Percentiles rank a stretch among this genome's conserved stretches.
phyloP scores from a whole-genome alignment of 2,329 filamentous ascomycete species.

The Emergomyces orientalis region DNA sequence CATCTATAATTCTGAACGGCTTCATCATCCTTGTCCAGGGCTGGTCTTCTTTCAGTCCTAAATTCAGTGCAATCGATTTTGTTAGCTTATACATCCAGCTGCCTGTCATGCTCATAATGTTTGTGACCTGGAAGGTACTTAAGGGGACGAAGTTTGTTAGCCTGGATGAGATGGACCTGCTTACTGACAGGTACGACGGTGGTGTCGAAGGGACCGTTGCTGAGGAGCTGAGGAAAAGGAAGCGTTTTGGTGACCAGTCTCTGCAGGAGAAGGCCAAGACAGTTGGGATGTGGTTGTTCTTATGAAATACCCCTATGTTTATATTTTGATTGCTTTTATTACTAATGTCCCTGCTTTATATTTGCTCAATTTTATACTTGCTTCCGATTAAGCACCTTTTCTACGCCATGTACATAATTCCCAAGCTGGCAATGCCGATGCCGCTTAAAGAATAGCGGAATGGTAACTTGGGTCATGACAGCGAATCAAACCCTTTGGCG shows the following conservation, averaged over 20 bases:
- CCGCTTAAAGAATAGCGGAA: background rate
- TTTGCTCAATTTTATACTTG: too few species aligned
- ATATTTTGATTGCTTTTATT: background rate
- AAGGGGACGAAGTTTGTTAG: constrained; percentile 39
- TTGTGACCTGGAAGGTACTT: constrained; percentile 47
- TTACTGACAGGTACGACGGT: constrained; percentile 37
- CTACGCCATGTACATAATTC: background rate
- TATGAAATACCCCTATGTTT: constrained; percentile 18
- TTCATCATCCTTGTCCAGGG: constrained; percentile 56
- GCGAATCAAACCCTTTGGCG: too few species aligned
- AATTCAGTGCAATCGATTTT: constrained; percentile 50
- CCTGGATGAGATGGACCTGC: constrained; percentile 43
- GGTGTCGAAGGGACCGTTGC: constrained; percentile 21
- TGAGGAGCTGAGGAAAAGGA: constrained; percentile 22
- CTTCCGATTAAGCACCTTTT: background rate
- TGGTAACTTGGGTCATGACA: background rate
- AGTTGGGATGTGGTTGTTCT: constrained; percentile 33
- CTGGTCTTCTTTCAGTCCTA: constrained; percentile 50
- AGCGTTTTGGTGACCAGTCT: constrained; percentile 13
- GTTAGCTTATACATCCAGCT: constrained; percentile 57
- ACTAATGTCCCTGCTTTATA: background rate
- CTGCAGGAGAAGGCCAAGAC: constrained; percentile 22
- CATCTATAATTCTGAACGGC: constrained; percentile 48
- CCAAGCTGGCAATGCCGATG: too few species aligned
- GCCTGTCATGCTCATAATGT: constrained; percentile 50